Evolutionary conservation across 306 rosid species (phyloP), one percentile per base, ranked within the genome.

Genomic region (Cicer judaicum): DNA sequence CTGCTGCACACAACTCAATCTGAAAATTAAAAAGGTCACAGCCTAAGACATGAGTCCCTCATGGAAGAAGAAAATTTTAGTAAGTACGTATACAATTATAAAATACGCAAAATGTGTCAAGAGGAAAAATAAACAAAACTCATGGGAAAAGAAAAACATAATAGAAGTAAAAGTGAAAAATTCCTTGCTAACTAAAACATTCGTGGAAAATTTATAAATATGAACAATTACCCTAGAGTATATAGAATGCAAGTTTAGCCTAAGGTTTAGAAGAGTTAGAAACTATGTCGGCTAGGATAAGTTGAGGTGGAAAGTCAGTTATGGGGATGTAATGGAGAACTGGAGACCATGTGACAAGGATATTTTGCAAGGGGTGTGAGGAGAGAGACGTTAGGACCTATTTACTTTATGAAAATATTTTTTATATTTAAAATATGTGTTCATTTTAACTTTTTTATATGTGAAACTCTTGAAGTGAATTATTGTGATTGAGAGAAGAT

Each of bases 1-100:
- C 64, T 18, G 19, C 49, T n/a, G 14, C 70, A 64, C 52, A 72
- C 62, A 49, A 21, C 55, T 53, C 48, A 44, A 57, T 61, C 62
- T 19, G 40, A 10, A 49, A 70, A 69, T 2, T 67, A 16, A 52
- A 52, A 62, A 44, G 73, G 76, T 18, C 49, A 43, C 10, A 43
- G 11, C 48, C 16, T 7, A 29, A 11, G 49, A 44, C 39, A 10
- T 7, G 41, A 44, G 41, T 34, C 13, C 39, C 52, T 63, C 60
- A 18, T 16, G 59, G 2, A 43, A 43, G 12, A 48, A 68, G 60
- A 36, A 68, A 3, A 18, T 44, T 44, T 21, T 21, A 5, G 72
- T 10, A 39, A 54, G 38, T 56, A 34, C 15, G 5, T 12, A 24
- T 24, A 24, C 9, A 57, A 29, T 29, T 29, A 29, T 29, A 1